Percentiles rank a stretch among this genome's conserved stretches.
These are phyloP conservation scores for Clonostachys solani DNA, from an alignment of 2,329 filamentous ascomycete genomes.

Conservation along the genomic window DNA sequence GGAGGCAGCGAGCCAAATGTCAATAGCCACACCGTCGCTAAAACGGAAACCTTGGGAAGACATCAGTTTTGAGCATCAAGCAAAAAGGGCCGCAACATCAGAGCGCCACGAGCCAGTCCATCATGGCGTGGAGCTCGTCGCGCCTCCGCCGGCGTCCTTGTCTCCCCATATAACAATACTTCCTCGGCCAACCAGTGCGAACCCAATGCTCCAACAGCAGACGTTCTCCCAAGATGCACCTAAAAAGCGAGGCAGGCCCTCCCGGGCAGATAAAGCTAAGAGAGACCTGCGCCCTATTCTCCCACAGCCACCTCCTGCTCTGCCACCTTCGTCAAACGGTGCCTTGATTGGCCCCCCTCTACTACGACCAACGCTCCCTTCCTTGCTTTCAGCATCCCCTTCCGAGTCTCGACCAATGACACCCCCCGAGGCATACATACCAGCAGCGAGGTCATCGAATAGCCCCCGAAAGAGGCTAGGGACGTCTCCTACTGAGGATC, in stretches of 20 bases:
- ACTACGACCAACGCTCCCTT: neutral
- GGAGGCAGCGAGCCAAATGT: conserved; percentile 30
- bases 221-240: conserved; percentile 6
- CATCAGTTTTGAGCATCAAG: conserved; percentile 17
- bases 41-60: conserved; percentile 31
- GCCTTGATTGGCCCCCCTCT: neutral
- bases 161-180: conserved; percentile 8
- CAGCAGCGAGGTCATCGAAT: neutral
- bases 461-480: neutral
- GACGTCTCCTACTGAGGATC: too few relatives aligned
- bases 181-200: conserved; percentile 13
- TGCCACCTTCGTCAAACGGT: neutral
- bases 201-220: conserved; percentile 1
- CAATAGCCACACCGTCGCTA: conserved; percentile 17
- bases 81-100: conserved; percentile 5
- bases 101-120: conserved; percentile 2
- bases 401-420: conserved; percentile 1
- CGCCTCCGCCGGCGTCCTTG: conserved; percentile 3
- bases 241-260: conserved; percentile 41
- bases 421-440: conserved; percentile 1
- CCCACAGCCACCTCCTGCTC: conserved; percentile 15
- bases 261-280: conserved; percentile 35
- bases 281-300: conserved; percentile 19
- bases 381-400: neutral
- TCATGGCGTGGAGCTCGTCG: neutral